These are phyloP conservation scores for Ormosia emarginata DNA, from an alignment of 306 rosid species.

Conservation along the genomic window DNA sequence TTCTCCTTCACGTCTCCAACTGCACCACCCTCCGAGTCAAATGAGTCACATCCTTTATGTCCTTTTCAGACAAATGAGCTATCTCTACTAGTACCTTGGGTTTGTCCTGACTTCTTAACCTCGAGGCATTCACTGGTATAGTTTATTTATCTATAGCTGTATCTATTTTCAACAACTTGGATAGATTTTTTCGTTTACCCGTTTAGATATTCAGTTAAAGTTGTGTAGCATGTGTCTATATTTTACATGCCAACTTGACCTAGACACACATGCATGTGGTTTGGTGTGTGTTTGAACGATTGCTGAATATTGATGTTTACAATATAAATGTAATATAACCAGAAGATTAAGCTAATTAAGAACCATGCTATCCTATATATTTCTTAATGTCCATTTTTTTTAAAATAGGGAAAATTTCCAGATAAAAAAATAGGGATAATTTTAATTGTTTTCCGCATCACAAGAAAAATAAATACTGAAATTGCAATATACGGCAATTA, in stretches of 20 bases:
- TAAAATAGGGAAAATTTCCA: too few species aligned
- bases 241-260: conserved; percentile 29
- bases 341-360: not conserved
- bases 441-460: too few species aligned
- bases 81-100: conserved; percentile 10
- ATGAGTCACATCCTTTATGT: conserved; percentile 46
- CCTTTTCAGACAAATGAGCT: conserved; percentile 36
- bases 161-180: conserved; percentile 34
- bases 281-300: not conserved
- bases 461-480: too few species aligned
- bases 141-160: conserved; percentile 12
- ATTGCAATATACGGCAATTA: too few species aligned
- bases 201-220: conserved; percentile 33
- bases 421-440: too few species aligned
- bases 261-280: not conserved
- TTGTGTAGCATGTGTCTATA: conserved; percentile 26
- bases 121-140: conserved; percentile 8
- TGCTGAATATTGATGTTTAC: not conserved
- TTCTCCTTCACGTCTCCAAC: conserved; percentile 64
- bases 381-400: not conserved
- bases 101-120: conserved; percentile 30
- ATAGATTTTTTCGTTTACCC: conserved; percentile 36
- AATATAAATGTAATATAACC: not conserved
- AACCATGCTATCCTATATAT: not conserved
- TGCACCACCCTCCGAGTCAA: conserved; percentile 72